phyloP scores from a whole-genome alignment of 192 early-diverging fungal species.

The Backusella tuberculispora region DNA sequence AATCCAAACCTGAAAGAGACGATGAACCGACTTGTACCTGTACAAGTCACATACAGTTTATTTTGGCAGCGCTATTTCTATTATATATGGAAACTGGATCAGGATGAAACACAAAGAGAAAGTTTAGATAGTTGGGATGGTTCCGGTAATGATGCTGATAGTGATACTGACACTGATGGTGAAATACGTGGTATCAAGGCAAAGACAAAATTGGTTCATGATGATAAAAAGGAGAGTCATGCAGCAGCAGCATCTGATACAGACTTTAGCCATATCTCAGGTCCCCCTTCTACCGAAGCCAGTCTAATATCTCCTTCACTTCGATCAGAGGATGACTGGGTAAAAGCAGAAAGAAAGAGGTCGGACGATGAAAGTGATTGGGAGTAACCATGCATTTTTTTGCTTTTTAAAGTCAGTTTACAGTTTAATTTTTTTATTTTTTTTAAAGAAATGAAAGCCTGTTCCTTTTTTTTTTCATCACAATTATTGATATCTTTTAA shows the following conservation, averaged over 20 bases:
- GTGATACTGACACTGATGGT: slow-evolving; percentile 24
- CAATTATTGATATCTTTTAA: neutral
- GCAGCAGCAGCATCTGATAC: slow-evolving; percentile 23
- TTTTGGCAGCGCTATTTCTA: slow-evolving; percentile 58
- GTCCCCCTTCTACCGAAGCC: slow-evolving; percentile 33
- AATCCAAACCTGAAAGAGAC: slow-evolving; percentile 47
- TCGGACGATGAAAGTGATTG: slow-evolving; percentile 38
- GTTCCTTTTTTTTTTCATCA: neutral
- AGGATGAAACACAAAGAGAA: slow-evolving; percentile 51
- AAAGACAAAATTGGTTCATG: neutral
- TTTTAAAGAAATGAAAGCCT: neutral
- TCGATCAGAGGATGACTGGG: slow-evolving; percentile 25
- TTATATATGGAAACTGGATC: slow-evolving; percentile 51
- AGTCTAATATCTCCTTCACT: slow-evolving; percentile 34
- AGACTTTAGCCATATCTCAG: slow-evolving; percentile 32
- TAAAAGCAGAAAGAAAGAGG: slow-evolving; percentile 26
- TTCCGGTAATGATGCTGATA: slow-evolving; percentile 29
- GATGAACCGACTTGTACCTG: slow-evolving; percentile 53
- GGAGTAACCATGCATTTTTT: slow-evolving; percentile 21
- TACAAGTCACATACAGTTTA: slow-evolving; percentile 47
- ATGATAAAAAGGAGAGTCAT: neutral
- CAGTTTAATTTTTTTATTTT: no score
- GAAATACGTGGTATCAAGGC: neutral
- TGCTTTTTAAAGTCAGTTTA: no score
- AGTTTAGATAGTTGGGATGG: slow-evolving; percentile 29